These are phyloP conservation scores for Sporothrix mexicana DNA, from an alignment of 2,329 filamentous ascomycete genomes.

Conservation along the genomic window DNA sequence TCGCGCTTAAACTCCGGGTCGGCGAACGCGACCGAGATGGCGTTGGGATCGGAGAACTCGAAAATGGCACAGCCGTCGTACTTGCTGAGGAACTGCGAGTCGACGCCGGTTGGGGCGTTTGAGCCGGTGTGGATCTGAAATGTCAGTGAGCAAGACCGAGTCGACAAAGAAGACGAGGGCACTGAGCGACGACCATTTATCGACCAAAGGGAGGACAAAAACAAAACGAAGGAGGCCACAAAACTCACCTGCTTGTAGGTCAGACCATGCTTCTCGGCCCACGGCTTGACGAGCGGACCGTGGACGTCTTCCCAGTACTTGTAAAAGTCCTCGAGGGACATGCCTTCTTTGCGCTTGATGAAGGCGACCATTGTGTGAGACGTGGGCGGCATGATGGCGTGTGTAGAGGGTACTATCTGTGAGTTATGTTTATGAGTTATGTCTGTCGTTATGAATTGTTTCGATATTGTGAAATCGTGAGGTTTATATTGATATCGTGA, in stretches of 20 bases:
- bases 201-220: background rate
- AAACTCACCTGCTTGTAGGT: slow-evolving; percentile 43
- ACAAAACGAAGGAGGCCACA: no score
- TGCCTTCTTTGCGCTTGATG: slow-evolving; percentile 39
- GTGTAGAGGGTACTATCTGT: background rate
- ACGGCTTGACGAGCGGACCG: slow-evolving; percentile 44
- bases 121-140: slow-evolving; percentile 40
- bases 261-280: slow-evolving; percentile 45
- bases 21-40: slow-evolving; percentile 41
- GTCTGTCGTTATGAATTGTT: background rate
- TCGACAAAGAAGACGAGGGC: background rate
- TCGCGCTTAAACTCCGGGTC: slow-evolving; percentile 41
- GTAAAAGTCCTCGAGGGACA: slow-evolving; percentile 45
- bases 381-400: slow-evolving; percentile 8
- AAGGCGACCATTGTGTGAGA: slow-evolving; percentile 29
- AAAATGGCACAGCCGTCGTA: slow-evolving; percentile 46
- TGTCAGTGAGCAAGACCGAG: background rate
- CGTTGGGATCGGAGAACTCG: slow-evolving; percentile 41
- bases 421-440: background rate
- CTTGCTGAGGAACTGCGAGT: slow-evolving; percentile 33
- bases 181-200: background rate
- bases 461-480: background rate
- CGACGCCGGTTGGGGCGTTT: slow-evolving; percentile 35
- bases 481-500: slow-evolving; percentile 1
- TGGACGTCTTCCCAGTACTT: slow-evolving; percentile 45